Base-by-base conservation (phyloP, 2,329 filamentous ascomycete species). In the Zalaria obscura region DNA sequence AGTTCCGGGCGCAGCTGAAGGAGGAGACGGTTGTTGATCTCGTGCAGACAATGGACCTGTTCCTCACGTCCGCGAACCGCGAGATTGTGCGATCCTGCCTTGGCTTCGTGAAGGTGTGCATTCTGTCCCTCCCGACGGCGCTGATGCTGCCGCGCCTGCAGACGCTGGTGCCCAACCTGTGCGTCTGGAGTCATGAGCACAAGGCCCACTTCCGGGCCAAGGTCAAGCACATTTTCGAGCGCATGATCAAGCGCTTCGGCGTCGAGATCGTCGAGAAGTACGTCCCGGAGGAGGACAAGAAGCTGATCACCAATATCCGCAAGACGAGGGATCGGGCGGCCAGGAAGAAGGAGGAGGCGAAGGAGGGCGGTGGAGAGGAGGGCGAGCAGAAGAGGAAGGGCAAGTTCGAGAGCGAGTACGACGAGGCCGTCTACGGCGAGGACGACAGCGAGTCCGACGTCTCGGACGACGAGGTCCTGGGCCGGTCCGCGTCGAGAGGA, bases 171-270 rank as follows among this genome's bases (percentile, higher is more conserved):
- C 85, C 88, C 3, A 93, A 93, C 61, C 70, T 96, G 18, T 85
- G 96, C 70, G 78, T 88, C 35, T 98, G 91, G 89, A 88, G 83
- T 57, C 86, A 95, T 61, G 91, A 98, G 63, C 93, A 98, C 69
- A 96, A 96, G 67, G 87, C 87, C 8, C 87, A 93, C 58, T 91
- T 98, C 67, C 86, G 89, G 55, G 80, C 84, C 39, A 98, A 96
- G 69, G 88, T 98, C 51, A 96, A 95, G 76, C 88, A 95, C 57
- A 96, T 98, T 48, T 68, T 98, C 10, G 91, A 98, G 65, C 78
- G 91, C 40, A 86, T 95, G 73, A 82, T 96, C 25, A 78, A 89
- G 38, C 78, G 89, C 43, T 96, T 95, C 56, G 88, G 91, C 38
- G 82, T 83, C 36, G 81, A 89, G 2, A 63, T 76, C 27, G 75